Conservation (phyloP, 78 protist genomes). For the Polysphondylium violaceum region DNA sequence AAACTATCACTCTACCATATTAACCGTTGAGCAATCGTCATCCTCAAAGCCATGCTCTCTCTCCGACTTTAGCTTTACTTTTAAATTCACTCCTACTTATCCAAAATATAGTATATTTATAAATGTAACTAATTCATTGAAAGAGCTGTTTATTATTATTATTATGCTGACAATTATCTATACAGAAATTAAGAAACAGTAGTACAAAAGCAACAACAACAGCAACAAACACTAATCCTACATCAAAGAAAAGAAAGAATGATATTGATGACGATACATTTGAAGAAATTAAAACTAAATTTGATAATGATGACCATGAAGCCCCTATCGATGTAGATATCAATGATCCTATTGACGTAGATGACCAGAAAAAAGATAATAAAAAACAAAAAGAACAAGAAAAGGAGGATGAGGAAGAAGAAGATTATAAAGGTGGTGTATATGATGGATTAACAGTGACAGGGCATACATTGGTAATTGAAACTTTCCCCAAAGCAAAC, state of each 20-base stretch:
- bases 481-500: constrained; percentile 20
- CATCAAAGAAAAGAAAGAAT: neutral
- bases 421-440: constrained; percentile 38
- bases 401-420: neutral
- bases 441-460: constrained; percentile 42
- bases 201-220: neutral
- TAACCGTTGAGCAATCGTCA: constrained; percentile 12
- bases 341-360: neutral
- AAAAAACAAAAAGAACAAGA: neutral
- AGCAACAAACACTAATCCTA: neutral
- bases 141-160: neutral
- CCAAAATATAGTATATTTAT: constrained; percentile 29
- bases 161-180: neutral
- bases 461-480: constrained; percentile 41
- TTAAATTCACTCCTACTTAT: constrained; percentile 46
- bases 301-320: neutral
- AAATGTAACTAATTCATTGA: neutral
- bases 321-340: neutral
- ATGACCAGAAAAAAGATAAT: neutral
- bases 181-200: neutral
- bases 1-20: neutral
- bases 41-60: constrained; percentile 19
- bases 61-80: constrained; percentile 7
- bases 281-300: constrained; percentile 7
- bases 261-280: neutral